Evolutionary conservation across 1,284 basidiomycete genomes (phyloP).

Genomic region (Tetrapyrgos nigripes): DNA sequence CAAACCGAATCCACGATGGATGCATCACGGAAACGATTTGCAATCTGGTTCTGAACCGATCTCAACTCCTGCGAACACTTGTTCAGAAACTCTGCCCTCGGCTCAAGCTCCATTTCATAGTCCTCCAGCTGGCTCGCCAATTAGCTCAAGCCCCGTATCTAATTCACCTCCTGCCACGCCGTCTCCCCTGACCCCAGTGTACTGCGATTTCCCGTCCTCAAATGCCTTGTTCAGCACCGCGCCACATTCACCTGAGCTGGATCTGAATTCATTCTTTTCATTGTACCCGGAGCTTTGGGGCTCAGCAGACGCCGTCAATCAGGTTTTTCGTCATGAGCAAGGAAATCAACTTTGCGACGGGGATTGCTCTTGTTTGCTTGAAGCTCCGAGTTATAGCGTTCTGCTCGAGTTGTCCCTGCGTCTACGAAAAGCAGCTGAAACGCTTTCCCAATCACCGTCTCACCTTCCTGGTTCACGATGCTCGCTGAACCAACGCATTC

Average conservation of each 20-base stretch:
- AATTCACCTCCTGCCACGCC: slow-evolving; percentile 4
- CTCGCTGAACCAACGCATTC: slow-evolving; percentile 47
- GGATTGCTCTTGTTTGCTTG: slow-evolving; percentile 54
- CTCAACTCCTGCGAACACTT: background rate
- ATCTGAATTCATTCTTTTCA: slow-evolving; percentile 8
- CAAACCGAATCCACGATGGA: slow-evolving; percentile 75
- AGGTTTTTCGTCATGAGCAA: background rate
- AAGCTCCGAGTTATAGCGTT: slow-evolving; percentile 48
- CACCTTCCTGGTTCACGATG: slow-evolving; percentile 47
- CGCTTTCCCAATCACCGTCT: slow-evolving; percentile 44
- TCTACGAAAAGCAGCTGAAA: slow-evolving; percentile 52
- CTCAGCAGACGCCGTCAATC: background rate
- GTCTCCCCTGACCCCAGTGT: slow-evolving; percentile 3
- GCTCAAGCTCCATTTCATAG: background rate
- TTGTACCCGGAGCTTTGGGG: background rate
- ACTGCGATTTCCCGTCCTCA: background rate
- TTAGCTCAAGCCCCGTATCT: background rate
- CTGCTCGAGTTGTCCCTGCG: slow-evolving; percentile 55
- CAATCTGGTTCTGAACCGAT: background rate
- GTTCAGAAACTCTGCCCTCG: background rate
- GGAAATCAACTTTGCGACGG: slow-evolving; percentile 16
- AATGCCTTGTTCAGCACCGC: background rate
- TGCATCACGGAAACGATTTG: background rate
- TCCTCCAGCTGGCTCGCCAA: background rate
- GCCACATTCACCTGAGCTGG: background rate